A percentile compares a stretch with the other conserved stretches of the same genome.
Conservation (phyloP, 2,329 filamentous ascomycete genomes). For the Xenoacremonium recifei region DNA sequence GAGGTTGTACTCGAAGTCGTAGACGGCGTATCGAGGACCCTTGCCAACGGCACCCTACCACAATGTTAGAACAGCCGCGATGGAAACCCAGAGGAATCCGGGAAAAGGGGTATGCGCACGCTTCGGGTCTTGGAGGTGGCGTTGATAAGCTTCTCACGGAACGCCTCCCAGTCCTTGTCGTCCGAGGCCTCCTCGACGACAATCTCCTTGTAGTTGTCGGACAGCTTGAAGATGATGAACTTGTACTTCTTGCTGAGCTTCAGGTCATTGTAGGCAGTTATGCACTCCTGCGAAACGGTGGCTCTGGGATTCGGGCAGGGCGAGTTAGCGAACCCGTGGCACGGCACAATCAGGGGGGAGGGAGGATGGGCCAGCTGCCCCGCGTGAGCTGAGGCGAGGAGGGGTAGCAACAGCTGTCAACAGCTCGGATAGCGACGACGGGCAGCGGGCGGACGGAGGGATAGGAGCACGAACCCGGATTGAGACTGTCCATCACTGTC, state of each 20-base stretch:
- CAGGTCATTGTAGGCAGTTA: slow-evolving; percentile 71
- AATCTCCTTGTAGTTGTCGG: slow-evolving; percentile 79
- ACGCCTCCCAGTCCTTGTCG: slow-evolving; percentile 66
- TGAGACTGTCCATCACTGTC: slow-evolving; percentile 51
- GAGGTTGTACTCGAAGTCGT: slow-evolving; percentile 78
- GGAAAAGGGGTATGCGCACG: slow-evolving; percentile 40
- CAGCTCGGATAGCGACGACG: too few relatives aligned
- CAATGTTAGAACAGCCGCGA: slow-evolving; percentile 6
- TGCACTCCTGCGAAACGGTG: slow-evolving; percentile 70
- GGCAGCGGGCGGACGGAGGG: slow-evolving; percentile 40
- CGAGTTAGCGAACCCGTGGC: slow-evolving; percentile 25
- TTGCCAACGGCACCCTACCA: slow-evolving; percentile 57
- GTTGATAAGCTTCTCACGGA: slow-evolving; percentile 74
- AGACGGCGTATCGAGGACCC: slow-evolving; percentile 80
- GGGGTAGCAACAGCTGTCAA: slow-evolving; percentile 11
- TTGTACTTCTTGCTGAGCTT: slow-evolving; percentile 81
- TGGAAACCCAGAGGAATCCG: too few relatives aligned
- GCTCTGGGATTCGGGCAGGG: slow-evolving; percentile 55
- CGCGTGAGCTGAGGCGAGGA: slow-evolving; percentile 20
- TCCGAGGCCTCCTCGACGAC: slow-evolving; percentile 72
- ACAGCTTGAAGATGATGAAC: slow-evolving; percentile 87
- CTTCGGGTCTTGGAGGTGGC: slow-evolving; percentile 70
- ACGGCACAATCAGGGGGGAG: too few relatives aligned
- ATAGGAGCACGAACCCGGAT: slow-evolving; percentile 54
- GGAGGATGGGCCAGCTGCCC: too few relatives aligned